Percentiles rank a stretch among this genome's conserved stretches.
Conservation (phyloP, 352 stramenopile genomes). For the Pythium utonaiense region DNA sequence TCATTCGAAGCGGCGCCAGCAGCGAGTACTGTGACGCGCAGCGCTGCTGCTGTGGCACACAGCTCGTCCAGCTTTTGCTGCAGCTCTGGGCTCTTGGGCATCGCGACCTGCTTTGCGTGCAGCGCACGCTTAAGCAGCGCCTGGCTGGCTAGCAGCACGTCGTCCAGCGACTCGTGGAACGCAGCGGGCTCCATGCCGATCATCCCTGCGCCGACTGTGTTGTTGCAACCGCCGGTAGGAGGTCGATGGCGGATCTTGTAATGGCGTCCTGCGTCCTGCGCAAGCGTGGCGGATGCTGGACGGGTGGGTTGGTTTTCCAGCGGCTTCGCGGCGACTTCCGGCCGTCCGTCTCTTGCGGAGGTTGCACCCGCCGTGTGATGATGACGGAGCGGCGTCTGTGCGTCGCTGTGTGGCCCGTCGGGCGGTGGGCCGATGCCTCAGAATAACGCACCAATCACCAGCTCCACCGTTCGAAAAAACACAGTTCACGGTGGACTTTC, state of each 20-base stretch:
- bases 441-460: slow-evolving; percentile 2
- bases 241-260: not conserved
- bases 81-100: not conserved
- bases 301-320: too few relatives aligned
- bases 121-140: slow-evolving; percentile 16
- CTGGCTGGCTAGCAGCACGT: slow-evolving; percentile 15
- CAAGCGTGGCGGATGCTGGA: too few relatives aligned
- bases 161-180: slow-evolving; percentile 22
- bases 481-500: slow-evolving; percentile 3
- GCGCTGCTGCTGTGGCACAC: slow-evolving; percentile 15
- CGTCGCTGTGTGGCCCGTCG: not conserved
- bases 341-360: not conserved
- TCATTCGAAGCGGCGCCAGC: not conserved
- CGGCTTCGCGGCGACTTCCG: not conserved
- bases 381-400: not conserved
- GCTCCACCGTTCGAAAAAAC: not conserved
- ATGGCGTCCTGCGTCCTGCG: too few relatives aligned
- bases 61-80: slow-evolving; percentile 20
- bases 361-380: too few relatives aligned
- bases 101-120: not conserved
- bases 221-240: too few relatives aligned
- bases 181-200: slow-evolving; percentile 7
- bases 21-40: slow-evolving; percentile 27
- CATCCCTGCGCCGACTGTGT: not conserved
- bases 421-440: not conserved